phyloP scores from a whole-genome alignment of 805 yeast genomes.

The Ogataea nakhonphanomensis region DNA sequence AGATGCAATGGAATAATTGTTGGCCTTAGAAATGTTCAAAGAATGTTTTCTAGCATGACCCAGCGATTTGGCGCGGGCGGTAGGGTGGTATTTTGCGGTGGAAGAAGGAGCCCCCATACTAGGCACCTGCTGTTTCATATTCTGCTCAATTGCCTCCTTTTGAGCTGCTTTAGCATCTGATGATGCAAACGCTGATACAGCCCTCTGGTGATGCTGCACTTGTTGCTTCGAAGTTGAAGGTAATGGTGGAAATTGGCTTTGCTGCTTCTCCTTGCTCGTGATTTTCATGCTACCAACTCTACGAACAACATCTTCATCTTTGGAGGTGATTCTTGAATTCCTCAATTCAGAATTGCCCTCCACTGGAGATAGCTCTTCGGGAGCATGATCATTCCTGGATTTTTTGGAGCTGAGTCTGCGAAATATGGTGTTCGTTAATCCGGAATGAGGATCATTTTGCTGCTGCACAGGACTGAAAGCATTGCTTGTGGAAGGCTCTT shows the following conservation, averaged over 20 bases:
- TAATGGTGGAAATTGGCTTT: conserved; percentile 30
- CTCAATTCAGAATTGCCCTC: conserved; percentile 12
- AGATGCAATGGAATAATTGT: conserved; percentile 17
- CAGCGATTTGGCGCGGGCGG: conserved; percentile 83
- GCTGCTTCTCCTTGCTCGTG: conserved; percentile 52
- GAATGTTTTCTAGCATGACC: conserved; percentile 75
- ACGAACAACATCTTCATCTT: conserved; percentile 38
- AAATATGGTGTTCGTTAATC: conserved; percentile 28
- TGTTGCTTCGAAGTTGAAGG: conserved; percentile 28
- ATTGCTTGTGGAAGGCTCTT: conserved; percentile 13
- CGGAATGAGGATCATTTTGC: conserved; percentile 18
- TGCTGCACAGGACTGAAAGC: conserved; percentile 18
- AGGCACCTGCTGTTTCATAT: conserved; percentile 10
- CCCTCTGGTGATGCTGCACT: conserved; percentile 34
- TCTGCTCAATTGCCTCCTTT: conserved; percentile 8
- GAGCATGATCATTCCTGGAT: conserved; percentile 14
- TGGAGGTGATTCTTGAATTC: conserved; percentile 14
- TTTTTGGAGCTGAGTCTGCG: conserved; percentile 34
- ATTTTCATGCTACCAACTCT: conserved; percentile 61
- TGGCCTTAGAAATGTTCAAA: conserved; percentile 32
- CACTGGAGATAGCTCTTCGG: conserved; percentile 21
- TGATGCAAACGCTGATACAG: conserved; percentile 37
- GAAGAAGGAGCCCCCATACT: conserved; percentile 30
- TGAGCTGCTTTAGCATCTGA: conserved; percentile 31
- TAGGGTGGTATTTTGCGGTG: conserved; percentile 55